Base-by-base conservation (phyloP, 23 red algal species). In the Gracilariopsis chorda region DNA sequence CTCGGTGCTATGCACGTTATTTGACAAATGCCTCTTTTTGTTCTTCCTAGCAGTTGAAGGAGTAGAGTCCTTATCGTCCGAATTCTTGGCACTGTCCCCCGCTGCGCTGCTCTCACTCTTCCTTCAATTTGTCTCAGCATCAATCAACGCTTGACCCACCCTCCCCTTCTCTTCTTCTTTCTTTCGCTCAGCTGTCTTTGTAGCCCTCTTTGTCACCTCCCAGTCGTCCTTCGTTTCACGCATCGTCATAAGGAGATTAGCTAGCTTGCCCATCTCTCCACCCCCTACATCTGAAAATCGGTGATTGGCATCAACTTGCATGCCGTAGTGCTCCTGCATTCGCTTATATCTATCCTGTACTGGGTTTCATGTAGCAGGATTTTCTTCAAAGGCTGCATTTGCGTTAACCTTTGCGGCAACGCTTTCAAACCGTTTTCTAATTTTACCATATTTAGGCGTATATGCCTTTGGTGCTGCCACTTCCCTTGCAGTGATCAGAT, bases 271-370 rank as follows among this genome's bases (percentile, higher is more conserved):
- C 67, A 74, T 74, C 35, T 74, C 67, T 37, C 67, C 67, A 20
- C 67, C 67, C 24, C 1, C 67, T 20, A 73, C 67, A 9, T 39
- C 67, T 20, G 67, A 74, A 30, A 74, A 74, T 33, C 67, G 0
- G 33, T 74, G 67, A 39, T 74, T 74, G 21, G 1, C 67, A 53
- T 53, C 20, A 41, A 41, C 67, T 23, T 32, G 10, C 0, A 41
- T 32, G 0, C 20, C 67, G 67, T 74, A 74, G 0, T 74, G 33
- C 35, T 74, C 35, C 20, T 74, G 67, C 44, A 74, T 0, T 39
- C 67, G 24, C 67, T 74, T 74, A 39, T 74, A 74, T 21, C 67
- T 23, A 39, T 74, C 67, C 35, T 74, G 67, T 21, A 74, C 67
- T 39, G 67, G 28, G 33, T 74, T 74, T 0, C 67, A 74, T 20